Base-by-base conservation (phyloP, 768 basidiomycete genomes). In the Auricularia sp. region DNA sequence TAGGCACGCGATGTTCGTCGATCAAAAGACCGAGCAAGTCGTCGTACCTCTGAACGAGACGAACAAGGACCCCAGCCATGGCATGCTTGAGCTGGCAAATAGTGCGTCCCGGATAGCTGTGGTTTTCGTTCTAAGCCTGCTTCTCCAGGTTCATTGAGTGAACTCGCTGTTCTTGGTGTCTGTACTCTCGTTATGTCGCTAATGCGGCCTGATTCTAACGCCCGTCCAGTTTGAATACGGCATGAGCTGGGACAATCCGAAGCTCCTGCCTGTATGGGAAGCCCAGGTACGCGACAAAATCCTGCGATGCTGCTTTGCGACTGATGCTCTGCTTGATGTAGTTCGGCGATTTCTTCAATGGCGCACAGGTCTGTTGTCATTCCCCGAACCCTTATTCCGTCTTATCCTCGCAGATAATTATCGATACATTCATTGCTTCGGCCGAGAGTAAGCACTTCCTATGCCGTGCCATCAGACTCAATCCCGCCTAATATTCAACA, bases 331-430 rank as follows among this genome's bases (percentile, higher is more conserved):
- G 12, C 12, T 42, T 42, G 8, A 42, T 42, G 51, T 67, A 89
- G 84, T 94, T 94, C 68, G 93, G 93, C 23, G 93, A 95, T 71
- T 97, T 97, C 75, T 90, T 91, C 77, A 95, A 97, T 70, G 92
- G 92, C 2, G 90, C 91, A 43, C 70, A 90, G 82, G 81, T 93
- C 64, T 2, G 39, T 42, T 7, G 7, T 42, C 8, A 14, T 14
- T 42, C 12, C 39, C 39, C 39, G 39, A 14, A 7, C 7, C 12
- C 39, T 42, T 14, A 42, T 42, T 14, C 12, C 7, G 8, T 42
- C 12, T 42, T 14, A 42, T 14, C 8, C 39, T 42, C 39, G 39
- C 39, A 42, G 39, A 42, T 42, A 8, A 87, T 93, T 62, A 91
- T 96, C 66, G 93, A 97, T 71, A 93, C 91, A 0, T 96, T 90